Evolutionary conservation across 768 basidiomycete species (phyloP), one percentile per base, ranked within the genome.

Genomic region (Suillus spraguei): DNA sequence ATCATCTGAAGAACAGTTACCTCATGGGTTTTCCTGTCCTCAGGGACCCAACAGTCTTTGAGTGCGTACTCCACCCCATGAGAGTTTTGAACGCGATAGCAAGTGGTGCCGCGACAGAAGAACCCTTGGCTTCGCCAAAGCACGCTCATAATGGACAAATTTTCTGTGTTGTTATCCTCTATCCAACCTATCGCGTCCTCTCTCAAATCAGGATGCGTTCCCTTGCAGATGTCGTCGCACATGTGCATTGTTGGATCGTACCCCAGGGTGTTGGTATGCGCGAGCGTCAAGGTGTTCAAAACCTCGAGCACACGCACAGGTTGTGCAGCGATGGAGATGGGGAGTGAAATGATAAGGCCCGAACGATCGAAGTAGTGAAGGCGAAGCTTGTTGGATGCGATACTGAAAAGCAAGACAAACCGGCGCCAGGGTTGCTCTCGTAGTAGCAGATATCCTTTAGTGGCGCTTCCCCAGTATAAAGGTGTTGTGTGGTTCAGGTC

Each of bases 41-140:
- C 14, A 5, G 58, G 3, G 22, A 39, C 22, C 58, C 58, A 59
- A 42, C 42, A 59, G 39, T 59, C 58, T 39, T 59, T 59, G 36
- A 59, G 58, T 17, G 42, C 22, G 10, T n/a, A 39, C 28, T 59
- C 58, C 24, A 1, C 1, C 38, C 24, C 36, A 42, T 10, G 11
- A 14, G 5, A 35, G 33, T 32, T 35, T 22, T 42, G 58, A 20
- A 59, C 1, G 14, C 20, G n/a, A 39, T 59, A 59, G 9, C 58
- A 42, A 22, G 42, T 2, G 2, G 39, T 59, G 14, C 58, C 58
- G 2, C 5, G 39, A 38, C 22, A 38, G 42, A 59, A 28, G 14
- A 59, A 59, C 17, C 58, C 58, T 28, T 59, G 33, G 54, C 54
- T 56, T 39, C 11, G 5, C 54, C 54, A 56, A n/a, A 56, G 58